Evolutionary conservation across 179 eudicot genomes (phyloP), one percentile per base, ranked within the genome.

Genomic region (Vitellaria paradoxa): DNA sequence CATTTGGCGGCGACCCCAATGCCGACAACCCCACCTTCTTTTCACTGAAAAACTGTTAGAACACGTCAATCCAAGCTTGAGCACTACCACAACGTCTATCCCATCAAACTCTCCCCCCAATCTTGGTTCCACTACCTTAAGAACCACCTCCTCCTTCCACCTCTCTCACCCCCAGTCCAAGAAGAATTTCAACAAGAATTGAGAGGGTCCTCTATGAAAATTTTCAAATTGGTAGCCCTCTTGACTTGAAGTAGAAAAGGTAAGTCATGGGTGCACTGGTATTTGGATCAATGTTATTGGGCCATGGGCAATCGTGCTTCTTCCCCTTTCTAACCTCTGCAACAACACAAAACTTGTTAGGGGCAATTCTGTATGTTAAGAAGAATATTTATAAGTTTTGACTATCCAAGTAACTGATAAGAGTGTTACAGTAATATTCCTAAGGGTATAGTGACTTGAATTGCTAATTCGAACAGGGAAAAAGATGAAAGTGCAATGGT

Each of bases 281-380:
- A 77, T 84, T 86, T 3, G 74, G 86, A 80, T 89, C 90, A 0
- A 86, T 77, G 47, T 86, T 84, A 72, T 83, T 85, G 8, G 90
- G 90, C 92, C 92, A 89, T 13, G 92, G 92, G 67, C 86, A 87
- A 77, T 87, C 89, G 42, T 87, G 82, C 78, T 87, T 88, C 89
- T 85, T 89, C 80, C 80, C 82, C 74, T 80, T 84, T 80, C 83
- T 78, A 17, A 86, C 45, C 79, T 78, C 78, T 1, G 89, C 88
- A 15, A 40, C 72, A 55, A 86, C 73, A 0, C 59, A 24, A 78
- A 56, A 61, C 61, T 62, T 81, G 21, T 72, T n/a, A n/a, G n/a
- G n/a, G n/a, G n/a, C n/a, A n/a, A n/a, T n/a, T n/a, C n/a, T n/a
- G n/a, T n/a, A n/a, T n/a, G n/a, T n/a, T n/a, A n/a, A n/a, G n/a